Base-by-base conservation (phyloP, 352 stramenopile genomes). In the Phytophthora hybrid region DNA sequence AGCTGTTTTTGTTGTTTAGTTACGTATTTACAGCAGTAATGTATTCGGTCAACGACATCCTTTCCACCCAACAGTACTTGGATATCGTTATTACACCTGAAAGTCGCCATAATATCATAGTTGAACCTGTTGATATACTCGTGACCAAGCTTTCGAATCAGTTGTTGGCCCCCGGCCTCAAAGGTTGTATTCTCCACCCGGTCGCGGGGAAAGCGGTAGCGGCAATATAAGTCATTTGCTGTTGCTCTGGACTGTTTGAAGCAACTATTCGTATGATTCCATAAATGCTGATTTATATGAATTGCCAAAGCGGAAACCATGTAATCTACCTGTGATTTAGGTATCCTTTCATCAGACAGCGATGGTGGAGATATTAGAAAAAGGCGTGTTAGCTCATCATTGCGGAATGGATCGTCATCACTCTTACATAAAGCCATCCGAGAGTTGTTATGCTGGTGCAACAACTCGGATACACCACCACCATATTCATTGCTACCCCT, bases 1-100 rank as follows among this genome's bases (percentile, higher is more conserved):
- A 31, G 29, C 29, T 31, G 29, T 31, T 31, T 16, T n/a, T 26
- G 23, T 26, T 26, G 23, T 26, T 26, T 26, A 26, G 23, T 64
- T 3, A 71, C 44, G 16, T 69, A 71, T 21, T 71, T 71, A 19
- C 49, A 52, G 26, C 63, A 71, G 11, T 64, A 71, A 11, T 54
- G 13, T 21, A 71, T 71, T 23, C 54, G 10, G 29, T 64, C 63
- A 1, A 23, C 13, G 1, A 53, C 14, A 54, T 64, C 63, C 2
- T 13, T 54, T 19, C 63, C 63, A 14, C 63, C 63, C 37, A 68
- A 8, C 44, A 68, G 18, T 21, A 29, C 41, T 54, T 68, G 11
- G 32, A 54, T 41, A 18, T 41, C 39, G 8, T 60, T 37, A 3
- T 46, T 63, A n/a, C 49, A 68, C 11, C 53, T 60, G 8, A 68